phyloP scores from a whole-genome alignment of 1,284 basidiomycete species.

The Cystobasidium sp. region DNA sequence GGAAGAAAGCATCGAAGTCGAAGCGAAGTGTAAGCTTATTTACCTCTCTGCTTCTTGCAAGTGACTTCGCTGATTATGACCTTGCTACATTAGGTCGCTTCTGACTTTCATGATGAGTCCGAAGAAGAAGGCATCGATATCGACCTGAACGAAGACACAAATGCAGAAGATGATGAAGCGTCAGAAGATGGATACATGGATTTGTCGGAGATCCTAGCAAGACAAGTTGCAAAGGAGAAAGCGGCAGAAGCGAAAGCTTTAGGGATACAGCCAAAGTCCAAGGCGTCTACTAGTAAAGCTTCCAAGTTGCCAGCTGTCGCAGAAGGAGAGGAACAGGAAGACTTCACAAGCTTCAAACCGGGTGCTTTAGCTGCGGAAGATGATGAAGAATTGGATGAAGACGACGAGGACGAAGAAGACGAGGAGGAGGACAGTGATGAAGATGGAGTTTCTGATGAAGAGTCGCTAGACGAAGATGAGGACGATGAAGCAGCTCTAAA shows the following conservation, averaged over 20 bases:
- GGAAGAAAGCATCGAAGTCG: slow-evolving; percentile 24
- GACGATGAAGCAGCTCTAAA: slow-evolving; percentile 64
- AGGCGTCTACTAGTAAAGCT: not conserved
- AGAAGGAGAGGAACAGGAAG: slow-evolving; percentile 8
- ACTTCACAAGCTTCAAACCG: slow-evolving; percentile 32
- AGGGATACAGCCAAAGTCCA: not conserved
- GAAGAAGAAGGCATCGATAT: slow-evolving; percentile 37
- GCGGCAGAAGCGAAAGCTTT: slow-evolving; percentile 21
- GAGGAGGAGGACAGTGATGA: slow-evolving; percentile 62
- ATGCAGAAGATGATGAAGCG: slow-evolving; percentile 58
- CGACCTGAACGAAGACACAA: slow-evolving; percentile 55
- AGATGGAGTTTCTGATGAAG: not conserved
- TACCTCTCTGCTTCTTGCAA: not conserved
- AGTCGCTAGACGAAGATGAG: slow-evolving; percentile 57
- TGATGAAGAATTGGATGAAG: slow-evolving; percentile 49
- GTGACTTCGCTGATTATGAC: not conserved
- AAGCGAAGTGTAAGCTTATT: slow-evolving; percentile 40
- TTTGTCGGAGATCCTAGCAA: slow-evolving; percentile 65
- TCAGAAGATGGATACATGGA: slow-evolving; percentile 58
- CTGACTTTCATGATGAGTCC: slow-evolving; percentile 27
- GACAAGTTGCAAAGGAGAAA: slow-evolving; percentile 18
- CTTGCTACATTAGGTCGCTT: slow-evolving; percentile 15
- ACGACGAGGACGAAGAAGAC: slow-evolving; percentile 64
- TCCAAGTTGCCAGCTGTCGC: not conserved
- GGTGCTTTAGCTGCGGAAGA: slow-evolving; percentile 27